Evolutionary conservation across 768 basidiomycete species (phyloP).

Genomic region (Mycena maculata): DNA sequence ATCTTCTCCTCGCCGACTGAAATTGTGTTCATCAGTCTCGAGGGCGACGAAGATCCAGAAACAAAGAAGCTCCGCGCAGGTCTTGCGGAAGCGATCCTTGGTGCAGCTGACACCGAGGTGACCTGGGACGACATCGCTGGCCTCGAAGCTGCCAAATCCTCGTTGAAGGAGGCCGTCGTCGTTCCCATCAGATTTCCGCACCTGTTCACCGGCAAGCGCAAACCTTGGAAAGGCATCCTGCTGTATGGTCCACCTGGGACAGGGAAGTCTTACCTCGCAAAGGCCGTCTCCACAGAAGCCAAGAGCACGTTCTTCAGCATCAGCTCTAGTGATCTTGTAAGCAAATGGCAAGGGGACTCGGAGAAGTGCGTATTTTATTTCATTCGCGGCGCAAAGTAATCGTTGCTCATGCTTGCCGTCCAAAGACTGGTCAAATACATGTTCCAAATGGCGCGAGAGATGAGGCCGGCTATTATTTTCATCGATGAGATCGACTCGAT

Average conservation of each 20-base stretch:
- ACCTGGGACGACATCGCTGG: slow-evolving; percentile 90
- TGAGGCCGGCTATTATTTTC: slow-evolving; percentile 87
- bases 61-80: slow-evolving; percentile 83
- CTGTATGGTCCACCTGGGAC: slow-evolving; percentile 88
- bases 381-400: no score
- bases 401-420: neutral
- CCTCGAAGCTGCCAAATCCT: slow-evolving; percentile 79
- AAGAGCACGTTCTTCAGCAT: slow-evolving; percentile 90
- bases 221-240: slow-evolving; percentile 83
- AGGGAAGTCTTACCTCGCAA: slow-evolving; percentile 83
- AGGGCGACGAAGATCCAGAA: slow-evolving; percentile 77
- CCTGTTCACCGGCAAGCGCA: slow-evolving; percentile 88
- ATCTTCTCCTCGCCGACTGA: neutral
- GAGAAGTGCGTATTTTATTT: slow-evolving; percentile 65
- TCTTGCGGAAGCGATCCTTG: slow-evolving; percentile 71
- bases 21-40: slow-evolving; percentile 29
- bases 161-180: slow-evolving; percentile 87
- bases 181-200: slow-evolving; percentile 88
- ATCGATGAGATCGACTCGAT: slow-evolving; percentile 88
- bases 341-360: slow-evolving; percentile 90
- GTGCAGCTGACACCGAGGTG: slow-evolving; percentile 81
- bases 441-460: slow-evolving; percentile 84
- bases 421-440: slow-evolving; percentile 80
- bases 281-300: slow-evolving; percentile 88
- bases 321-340: slow-evolving; percentile 81